Base-by-base conservation (phyloP, 257 asterid species). In the Nicotiana tomentosiformis region DNA sequence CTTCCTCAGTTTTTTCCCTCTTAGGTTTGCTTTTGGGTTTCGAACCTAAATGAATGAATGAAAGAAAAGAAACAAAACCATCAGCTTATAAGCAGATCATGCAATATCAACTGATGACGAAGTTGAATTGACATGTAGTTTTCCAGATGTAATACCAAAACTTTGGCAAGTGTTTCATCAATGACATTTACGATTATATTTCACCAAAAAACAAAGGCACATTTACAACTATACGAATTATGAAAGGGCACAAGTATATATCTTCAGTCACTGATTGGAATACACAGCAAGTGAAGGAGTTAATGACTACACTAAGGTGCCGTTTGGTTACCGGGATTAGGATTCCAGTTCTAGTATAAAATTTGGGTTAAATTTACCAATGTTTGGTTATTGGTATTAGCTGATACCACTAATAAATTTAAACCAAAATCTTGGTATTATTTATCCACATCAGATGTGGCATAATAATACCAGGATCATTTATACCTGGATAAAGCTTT, bases 1-100 rank as follows among this genome's bases (percentile, higher is more conserved):
- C 99, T 88, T 96, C 98, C 90, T 90, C 96, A 0, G 95, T 93
- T 88, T 90, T 94, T 88, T 90, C 98, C 90, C 93, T 92, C 90
- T 90, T 93, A 14, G 93, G 89, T 83, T 87, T 94, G 83, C 83
- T 83, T 90, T 87, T 92, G 3, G 98, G 99, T 83, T 93, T 94
- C 7, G 99, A 93, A 80, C 95, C 98, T 94, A 80, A 66, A 60
- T 69, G 72, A 4, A 60, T 69, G 72, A 4, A 66, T 56, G 16
- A 66, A 60, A 26, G 12, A 18, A 49, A 81, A 29, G 18, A 53
- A 5, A 77, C 17, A 46, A 80, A 58, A 55, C 7, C 17, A 84
- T 58, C 49, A 29, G 0, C 18, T 5, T 7, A 16, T 62, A 62
- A 66, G 26, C 18, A 76, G 53, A 72, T 43, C 64, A 65, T 53